Evolutionary conservation across 768 basidiomycete genomes (phyloP).

Genomic region (Tulasnella sp.): DNA sequence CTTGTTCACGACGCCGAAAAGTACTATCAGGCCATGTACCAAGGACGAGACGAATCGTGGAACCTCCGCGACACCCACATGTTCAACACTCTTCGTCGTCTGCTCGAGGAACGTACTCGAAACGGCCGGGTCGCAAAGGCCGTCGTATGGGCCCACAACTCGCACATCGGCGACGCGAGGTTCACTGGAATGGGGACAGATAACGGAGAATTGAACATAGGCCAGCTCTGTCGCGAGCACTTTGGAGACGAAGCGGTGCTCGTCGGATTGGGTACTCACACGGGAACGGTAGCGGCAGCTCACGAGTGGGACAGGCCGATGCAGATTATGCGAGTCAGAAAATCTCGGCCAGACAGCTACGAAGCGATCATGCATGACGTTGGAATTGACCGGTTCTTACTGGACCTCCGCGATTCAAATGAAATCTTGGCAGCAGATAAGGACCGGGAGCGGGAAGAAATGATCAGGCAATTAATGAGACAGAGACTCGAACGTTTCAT

Average conservation of each 20-base stretch:
- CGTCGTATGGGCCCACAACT: slow-evolving; percentile 26
- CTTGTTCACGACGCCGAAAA: slow-evolving; percentile 24
- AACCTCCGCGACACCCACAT: slow-evolving; percentile 19
- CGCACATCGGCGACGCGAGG: slow-evolving; percentile 24
- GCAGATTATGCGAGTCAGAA: slow-evolving; percentile 19
- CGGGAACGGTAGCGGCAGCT: slow-evolving; percentile 24
- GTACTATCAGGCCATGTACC: slow-evolving; percentile 24
- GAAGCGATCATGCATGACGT: slow-evolving; percentile 21
- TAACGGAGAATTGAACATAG: slow-evolving; percentile 23
- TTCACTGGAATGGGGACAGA: slow-evolving; percentile 23
- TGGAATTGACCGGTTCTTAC: slow-evolving; percentile 6
- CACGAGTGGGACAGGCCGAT: slow-evolving; percentile 23
- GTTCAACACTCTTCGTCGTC: slow-evolving; percentile 21
- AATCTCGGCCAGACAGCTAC: slow-evolving; percentile 19
- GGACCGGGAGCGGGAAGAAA: neutral
- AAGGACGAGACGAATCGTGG: slow-evolving; percentile 22
- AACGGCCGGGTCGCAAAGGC: slow-evolving; percentile 17
- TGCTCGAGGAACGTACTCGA: slow-evolving; percentile 11
- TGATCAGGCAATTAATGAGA: neutral
- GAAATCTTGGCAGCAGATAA: neutral
- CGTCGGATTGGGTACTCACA: slow-evolving; percentile 22
- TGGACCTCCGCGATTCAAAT: slow-evolving; percentile 9
- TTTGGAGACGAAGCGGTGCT: slow-evolving; percentile 22
- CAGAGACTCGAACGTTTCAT: slow-evolving; percentile 23
- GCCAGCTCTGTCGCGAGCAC: slow-evolving; percentile 23